A percentile compares a stretch with the other conserved stretches of the same genome.
Conservation (phyloP, 2,329 filamentous ascomycete genomes). For the Botrytis pseudocinerea region DNA sequence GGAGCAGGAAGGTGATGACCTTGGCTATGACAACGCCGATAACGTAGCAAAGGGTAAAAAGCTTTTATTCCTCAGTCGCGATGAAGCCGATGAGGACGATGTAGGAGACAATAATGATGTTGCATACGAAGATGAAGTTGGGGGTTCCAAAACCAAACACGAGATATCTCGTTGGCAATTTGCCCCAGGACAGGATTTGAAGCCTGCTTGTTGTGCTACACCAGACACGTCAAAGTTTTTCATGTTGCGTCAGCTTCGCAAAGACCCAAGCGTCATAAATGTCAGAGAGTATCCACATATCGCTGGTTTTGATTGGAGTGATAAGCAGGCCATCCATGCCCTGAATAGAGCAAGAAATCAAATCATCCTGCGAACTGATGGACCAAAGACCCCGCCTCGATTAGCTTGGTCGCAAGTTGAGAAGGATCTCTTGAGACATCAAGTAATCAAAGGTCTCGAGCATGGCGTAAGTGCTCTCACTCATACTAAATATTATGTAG, state of each 20-base stretch:
- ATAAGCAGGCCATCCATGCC: neutral
- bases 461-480: neutral
- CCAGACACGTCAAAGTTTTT: conserved; percentile 28
- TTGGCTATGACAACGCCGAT: conserved; percentile 2
- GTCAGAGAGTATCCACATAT: conserved; percentile 22
- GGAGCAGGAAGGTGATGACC: neutral
- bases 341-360: conserved; percentile 25
- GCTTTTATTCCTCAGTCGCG: neutral
- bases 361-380: conserved; percentile 7
- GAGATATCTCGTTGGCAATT: conserved; percentile 24
- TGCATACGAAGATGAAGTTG: neutral
- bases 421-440: conserved; percentile 14
- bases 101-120: neutral
- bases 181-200: conserved; percentile 18
- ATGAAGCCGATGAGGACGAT: conserved; percentile 1
- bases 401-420: conserved; percentile 23
- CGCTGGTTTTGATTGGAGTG: conserved; percentile 25
- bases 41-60: neutral
- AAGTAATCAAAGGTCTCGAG: conserved; percentile 4
- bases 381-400: neutral
- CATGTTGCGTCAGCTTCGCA: conserved; percentile 17
- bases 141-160: neutral
- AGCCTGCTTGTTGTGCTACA: neutral
- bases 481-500: too few relatives aligned
- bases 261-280: conserved; percentile 5